Evolutionary conservation across 495 filamentous ascomycete genomes (phyloP).

Genomic region (Aspergillus nanangensis): DNA sequence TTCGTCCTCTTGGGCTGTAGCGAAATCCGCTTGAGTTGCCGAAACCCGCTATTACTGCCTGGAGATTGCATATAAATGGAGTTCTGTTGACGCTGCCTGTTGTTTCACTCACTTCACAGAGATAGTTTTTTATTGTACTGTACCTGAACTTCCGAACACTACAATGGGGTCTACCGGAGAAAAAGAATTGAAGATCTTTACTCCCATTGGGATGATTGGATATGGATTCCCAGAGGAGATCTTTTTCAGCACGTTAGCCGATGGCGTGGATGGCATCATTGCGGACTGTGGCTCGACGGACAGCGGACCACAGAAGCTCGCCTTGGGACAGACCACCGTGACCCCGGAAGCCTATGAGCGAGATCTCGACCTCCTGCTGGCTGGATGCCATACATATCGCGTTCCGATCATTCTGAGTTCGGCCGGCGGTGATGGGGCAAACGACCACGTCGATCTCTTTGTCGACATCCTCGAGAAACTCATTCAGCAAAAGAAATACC

Average conservation of each 20-base stretch:
- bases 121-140: too few relatives aligned
- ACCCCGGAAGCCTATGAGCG: slow-evolving; percentile 30
- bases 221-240: slow-evolving; percentile 35
- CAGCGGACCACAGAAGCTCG: slow-evolving; percentile 41
- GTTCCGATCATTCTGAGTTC: slow-evolving; percentile 42
- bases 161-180: too few relatives aligned
- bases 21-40: too few relatives aligned
- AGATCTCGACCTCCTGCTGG: slow-evolving; percentile 35
- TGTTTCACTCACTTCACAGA: too few relatives aligned
- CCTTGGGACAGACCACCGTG: slow-evolving; percentile 27
- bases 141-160: too few relatives aligned
- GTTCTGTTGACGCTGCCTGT: too few relatives aligned
- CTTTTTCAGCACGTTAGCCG: slow-evolving; percentile 29
- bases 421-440: slow-evolving; percentile 43
- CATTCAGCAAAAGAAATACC: slow-evolving; percentile 20
- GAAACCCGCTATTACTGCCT: too few relatives aligned
- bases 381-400: slow-evolving; percentile 18
- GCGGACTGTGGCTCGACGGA: slow-evolving; percentile 48
- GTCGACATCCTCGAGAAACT: slow-evolving; percentile 29
- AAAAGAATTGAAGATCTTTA: slow-evolving; percentile 37
- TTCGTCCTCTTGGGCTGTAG: too few relatives aligned
- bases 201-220: slow-evolving; percentile 45
- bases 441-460: slow-evolving; percentile 39
- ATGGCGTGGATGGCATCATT: too few relatives aligned
- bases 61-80: too few relatives aligned